Base-by-base conservation (phyloP, 2,329 filamentous ascomycete genomes). In the Podosphaera aphanis region DNA sequence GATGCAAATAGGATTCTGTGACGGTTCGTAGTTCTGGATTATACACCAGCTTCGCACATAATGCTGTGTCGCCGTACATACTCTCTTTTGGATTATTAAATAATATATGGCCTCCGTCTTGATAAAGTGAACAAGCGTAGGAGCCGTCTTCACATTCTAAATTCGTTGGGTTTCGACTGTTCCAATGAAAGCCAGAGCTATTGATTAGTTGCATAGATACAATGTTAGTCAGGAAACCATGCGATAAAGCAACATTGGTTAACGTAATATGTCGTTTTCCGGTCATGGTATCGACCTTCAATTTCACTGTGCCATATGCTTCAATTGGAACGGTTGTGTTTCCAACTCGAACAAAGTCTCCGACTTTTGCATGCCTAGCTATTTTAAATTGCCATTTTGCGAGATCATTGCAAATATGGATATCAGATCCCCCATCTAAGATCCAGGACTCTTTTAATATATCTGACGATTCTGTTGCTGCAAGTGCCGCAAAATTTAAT, bases 181-280 rank as follows among this genome's bases (percentile, higher is more conserved):
- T 43, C 41, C 41, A 43, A 18, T 43, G 41, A 19, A 43, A 19
- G 7, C 41, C 41, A 11, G 2, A 5, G 6, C 33, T 11, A 25
- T 43, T 43, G 13, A 43, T 25, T 20, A 43, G n/a, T n/a, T n/a
- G n/a, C n/a, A n/a, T n/a, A n/a, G n/a, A 5, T 5, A 25, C 23
- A 25, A 31, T 31, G n/a, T 43, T 43, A 18, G 41, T 43, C 13
- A 43, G n/a, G n/a, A 43, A 43, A 5, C 27, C 41, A 19, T 33
- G 41, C 5, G 27, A 15, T 8, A 43, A 23, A 18, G 4, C 27
- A 1, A 43, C 41, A 23, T 43, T 43, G 5, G 5, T 18, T 33
- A 31, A 23, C 2, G 41, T 35, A 4, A 43, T 43, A 19, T 43
- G 20, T 10, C 20, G 18, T 43, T 31, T 43, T n/a, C 41, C 25